Conservation (phyloP, 2,329 filamentous ascomycete species). For the Chaetothyriales sp. region DNA sequence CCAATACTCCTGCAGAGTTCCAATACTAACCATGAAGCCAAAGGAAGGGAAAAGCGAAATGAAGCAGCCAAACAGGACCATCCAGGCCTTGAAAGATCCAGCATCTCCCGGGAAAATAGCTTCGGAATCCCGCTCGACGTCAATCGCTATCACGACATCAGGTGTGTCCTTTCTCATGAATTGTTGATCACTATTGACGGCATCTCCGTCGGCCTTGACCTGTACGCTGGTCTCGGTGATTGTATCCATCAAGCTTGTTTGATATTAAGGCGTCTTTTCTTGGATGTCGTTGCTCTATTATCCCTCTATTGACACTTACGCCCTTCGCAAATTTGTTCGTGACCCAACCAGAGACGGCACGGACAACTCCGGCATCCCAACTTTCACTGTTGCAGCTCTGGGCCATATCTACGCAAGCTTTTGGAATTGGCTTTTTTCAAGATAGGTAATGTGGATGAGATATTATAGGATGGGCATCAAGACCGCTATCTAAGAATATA, state of each 20-base stretch:
- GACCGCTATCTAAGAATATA: neutral
- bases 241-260: neutral
- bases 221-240: neutral
- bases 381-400: neutral
- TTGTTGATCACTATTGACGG: neutral
- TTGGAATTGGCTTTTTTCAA: too few species aligned
- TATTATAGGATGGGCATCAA: too few species aligned
- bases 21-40: conserved; percentile 37
- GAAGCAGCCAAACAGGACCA: conserved; percentile 23
- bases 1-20: conserved; percentile 37
- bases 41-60: conserved; percentile 28
- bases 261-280: neutral
- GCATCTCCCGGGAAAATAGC: conserved; percentile 24
- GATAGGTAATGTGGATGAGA: too few species aligned
- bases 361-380: neutral
- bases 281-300: neutral
- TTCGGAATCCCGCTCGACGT: neutral
- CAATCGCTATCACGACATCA: neutral
- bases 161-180: neutral
- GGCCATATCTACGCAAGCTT: too few species aligned
- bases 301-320: too few species aligned
- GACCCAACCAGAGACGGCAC: neutral
- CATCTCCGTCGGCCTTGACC: neutral
- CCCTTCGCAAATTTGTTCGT: neutral
- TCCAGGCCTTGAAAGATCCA: conserved; percentile 18